Conservation (phyloP, 352 stramenopile species). For the Phytopythium vexans region DNA sequence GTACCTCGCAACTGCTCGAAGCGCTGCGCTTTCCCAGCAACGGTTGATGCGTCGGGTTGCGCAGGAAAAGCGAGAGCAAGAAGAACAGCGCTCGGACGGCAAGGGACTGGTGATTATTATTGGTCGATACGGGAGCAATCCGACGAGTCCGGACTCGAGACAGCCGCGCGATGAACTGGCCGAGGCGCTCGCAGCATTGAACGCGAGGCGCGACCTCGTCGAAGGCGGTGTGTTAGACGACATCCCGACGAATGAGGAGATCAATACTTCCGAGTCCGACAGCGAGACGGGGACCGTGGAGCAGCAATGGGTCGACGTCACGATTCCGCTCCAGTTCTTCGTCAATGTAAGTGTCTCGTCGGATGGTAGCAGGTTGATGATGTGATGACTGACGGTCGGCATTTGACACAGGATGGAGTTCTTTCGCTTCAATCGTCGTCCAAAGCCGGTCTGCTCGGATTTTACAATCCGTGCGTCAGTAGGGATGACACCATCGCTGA, state of each 20-base stretch:
- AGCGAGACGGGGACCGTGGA: constrained; percentile 20
- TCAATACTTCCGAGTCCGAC: background rate
- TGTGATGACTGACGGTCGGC: constrained; percentile 7
- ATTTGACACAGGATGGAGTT: constrained; percentile 38
- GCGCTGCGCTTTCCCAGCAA: constrained; percentile 62
- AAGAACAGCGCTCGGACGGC: constrained; percentile 35
- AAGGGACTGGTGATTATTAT: constrained; percentile 73
- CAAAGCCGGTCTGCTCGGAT: constrained; percentile 69
- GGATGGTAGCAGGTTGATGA: background rate
- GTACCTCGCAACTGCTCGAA: constrained; percentile 52
- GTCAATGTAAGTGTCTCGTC: constrained; percentile 38
- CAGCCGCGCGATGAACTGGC: constrained; percentile 20
- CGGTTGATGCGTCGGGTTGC: constrained; percentile 66
- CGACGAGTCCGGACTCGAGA: constrained; percentile 44
- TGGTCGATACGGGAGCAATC: constrained; percentile 71
- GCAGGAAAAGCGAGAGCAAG: constrained; percentile 52
- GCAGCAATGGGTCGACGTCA: constrained; percentile 75
- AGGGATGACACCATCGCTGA: constrained; percentile 41
- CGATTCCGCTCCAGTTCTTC: constrained; percentile 79
- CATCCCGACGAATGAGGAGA: constrained; percentile 13
- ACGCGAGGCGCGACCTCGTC: constrained; percentile 12
- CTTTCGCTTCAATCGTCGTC: constrained; percentile 50
- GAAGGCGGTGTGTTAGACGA: constrained; percentile 17
- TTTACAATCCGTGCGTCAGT: constrained; percentile 78
- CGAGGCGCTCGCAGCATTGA: constrained; percentile 11